Evolutionary conservation across 75 land plant genomes (phyloP).

Genomic region (Cryptomeria japonica): DNA sequence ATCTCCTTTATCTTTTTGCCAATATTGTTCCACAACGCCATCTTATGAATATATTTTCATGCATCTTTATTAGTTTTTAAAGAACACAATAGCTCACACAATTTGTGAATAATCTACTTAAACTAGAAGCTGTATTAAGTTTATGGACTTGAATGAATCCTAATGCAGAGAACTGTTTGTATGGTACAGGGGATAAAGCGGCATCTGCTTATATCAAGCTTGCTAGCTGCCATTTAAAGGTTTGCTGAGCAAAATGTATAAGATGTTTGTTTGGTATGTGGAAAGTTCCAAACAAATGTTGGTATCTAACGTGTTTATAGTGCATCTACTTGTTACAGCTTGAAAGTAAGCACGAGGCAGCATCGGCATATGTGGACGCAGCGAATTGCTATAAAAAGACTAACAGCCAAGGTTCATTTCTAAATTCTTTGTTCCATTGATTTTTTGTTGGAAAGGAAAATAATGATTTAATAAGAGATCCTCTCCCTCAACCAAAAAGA

Average conservation of each 20-base stretch:
- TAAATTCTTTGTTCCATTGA: neutral
- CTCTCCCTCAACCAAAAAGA: neutral
- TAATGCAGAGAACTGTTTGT: neutral
- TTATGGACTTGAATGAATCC: conserved; percentile 1
- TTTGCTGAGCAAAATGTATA: conserved; percentile 9
- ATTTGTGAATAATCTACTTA: neutral
- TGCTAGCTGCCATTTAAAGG: conserved; percentile 84
- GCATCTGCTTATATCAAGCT: conserved; percentile 69
- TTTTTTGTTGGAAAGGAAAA: neutral
- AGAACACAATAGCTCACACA: neutral
- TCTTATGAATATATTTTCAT: neutral
- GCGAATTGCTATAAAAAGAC: conserved; percentile 77
- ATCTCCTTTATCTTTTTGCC: too few relatives aligned
- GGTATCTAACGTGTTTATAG: neutral
- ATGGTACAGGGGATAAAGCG: conserved; percentile 77
- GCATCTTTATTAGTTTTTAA: neutral
- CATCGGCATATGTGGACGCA: conserved; percentile 78
- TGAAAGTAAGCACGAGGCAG: conserved; percentile 89
- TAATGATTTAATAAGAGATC: neutral
- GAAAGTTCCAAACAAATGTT: neutral
- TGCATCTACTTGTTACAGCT: conserved; percentile 36
- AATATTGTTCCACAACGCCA: too few relatives aligned
- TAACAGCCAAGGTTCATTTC: conserved; percentile 37
- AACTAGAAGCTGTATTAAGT: neutral
- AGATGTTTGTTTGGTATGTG: neutral